Percentiles rank a stretch among this genome's conserved stretches.
Evolutionary conservation across 495 filamentous ascomycete genomes (phyloP).

Genomic region (Cladorrhinum samala): DNA sequence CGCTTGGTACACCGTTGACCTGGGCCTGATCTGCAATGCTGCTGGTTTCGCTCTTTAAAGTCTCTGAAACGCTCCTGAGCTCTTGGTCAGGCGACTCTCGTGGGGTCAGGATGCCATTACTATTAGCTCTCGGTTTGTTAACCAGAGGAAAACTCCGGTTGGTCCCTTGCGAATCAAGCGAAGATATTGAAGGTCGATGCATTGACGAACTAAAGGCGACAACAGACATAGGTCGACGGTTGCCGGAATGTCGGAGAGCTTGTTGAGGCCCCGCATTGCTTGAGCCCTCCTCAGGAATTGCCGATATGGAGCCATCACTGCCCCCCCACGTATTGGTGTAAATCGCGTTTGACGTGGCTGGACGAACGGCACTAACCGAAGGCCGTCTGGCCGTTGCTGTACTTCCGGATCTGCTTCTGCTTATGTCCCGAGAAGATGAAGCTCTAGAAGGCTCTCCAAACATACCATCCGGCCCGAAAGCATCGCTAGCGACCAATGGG

Average conservation of each 20-base stretch:
- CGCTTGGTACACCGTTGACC: constrained; percentile 7
- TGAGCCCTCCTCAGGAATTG: constrained; percentile 25
- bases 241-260: constrained; percentile 18
- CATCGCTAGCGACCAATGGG: constrained; percentile 12
- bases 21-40: constrained; percentile 22
- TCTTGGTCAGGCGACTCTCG: constrained; percentile 23
- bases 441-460: constrained; percentile 15
- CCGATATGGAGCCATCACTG: constrained; percentile 29
- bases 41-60: constrained; percentile 35
- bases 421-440: constrained; percentile 20
- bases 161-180: constrained; percentile 43
- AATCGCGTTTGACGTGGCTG: constrained; percentile 9
- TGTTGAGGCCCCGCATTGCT: constrained; percentile 10
- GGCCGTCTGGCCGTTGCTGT: constrained; percentile 25
- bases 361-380: constrained; percentile 18
- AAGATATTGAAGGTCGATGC: constrained; percentile 46
- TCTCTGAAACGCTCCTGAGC: constrained; percentile 33
- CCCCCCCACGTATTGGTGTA: constrained; percentile 8
- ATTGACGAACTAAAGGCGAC: constrained; percentile 17
- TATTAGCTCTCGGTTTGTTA: constrained; percentile 34
- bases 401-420: constrained; percentile 17
- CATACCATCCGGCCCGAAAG: constrained; percentile 7
- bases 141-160: constrained; percentile 49
- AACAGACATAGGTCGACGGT: constrained; percentile 34
- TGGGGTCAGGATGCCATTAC: constrained; percentile 36